phyloP scores from a whole-genome alignment of 2,329 filamentous ascomycete genomes.

The Fonsecaea pedrosoi region DNA sequence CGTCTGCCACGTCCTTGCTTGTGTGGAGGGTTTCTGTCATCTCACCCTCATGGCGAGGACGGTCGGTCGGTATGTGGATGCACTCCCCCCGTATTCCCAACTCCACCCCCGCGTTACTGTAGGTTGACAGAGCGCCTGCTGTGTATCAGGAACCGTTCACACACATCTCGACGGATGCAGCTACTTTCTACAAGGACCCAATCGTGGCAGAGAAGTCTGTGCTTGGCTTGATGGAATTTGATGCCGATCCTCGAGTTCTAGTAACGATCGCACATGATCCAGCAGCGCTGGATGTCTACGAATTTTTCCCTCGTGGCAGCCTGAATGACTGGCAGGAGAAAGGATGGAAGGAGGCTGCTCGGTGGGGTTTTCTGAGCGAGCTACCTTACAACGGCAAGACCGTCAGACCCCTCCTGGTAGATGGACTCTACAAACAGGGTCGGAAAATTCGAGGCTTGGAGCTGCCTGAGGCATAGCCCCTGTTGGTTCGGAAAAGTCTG shows the following conservation, averaged over 20 bases:
- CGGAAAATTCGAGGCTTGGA: too few relatives aligned
- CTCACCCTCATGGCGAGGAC: constrained; percentile 24
- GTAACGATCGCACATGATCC: constrained; percentile 41
- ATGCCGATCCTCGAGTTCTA: constrained; percentile 40
- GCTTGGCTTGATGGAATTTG: constrained; percentile 38
- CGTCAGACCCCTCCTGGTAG: too few relatives aligned
- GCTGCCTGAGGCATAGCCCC: too few relatives aligned
- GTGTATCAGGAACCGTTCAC: constrained; percentile 37
- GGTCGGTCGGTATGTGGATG: constrained; percentile 19
- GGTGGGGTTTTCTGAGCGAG: constrained; percentile 19
- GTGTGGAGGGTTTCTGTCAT: constrained; percentile 34
- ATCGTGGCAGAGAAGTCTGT: constrained; percentile 35
- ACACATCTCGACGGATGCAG: constrained; percentile 10
- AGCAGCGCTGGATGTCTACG: constrained; percentile 34
- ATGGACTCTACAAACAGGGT: too few relatives aligned
- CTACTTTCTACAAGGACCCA: constrained; percentile 27
- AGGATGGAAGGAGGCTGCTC: constrained; percentile 3
- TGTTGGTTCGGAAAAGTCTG: too few relatives aligned
- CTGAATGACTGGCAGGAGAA: constrained; percentile 39
- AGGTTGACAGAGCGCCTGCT: background rate
- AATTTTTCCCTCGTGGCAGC: constrained; percentile 38
- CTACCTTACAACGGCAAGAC: constrained; percentile 12
- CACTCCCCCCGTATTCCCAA: too few relatives aligned
- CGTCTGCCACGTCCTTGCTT: constrained; percentile 35
- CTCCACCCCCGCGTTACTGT: background rate